These are phyloP conservation scores for Gynochthodes officinalis DNA, from an alignment of 257 asterid species.

Conservation along the genomic window DNA sequence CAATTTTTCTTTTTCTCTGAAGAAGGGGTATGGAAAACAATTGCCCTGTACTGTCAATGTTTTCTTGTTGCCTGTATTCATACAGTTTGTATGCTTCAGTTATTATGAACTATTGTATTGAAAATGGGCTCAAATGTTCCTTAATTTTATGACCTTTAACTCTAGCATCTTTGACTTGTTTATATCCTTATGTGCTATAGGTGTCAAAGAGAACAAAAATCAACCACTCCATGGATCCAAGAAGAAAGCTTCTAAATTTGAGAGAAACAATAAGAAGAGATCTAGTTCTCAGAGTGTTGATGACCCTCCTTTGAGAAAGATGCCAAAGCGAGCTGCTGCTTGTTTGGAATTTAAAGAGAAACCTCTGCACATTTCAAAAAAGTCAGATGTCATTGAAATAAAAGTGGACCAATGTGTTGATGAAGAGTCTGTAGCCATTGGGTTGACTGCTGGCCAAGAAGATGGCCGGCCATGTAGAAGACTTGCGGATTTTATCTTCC, in stretches of 20 bases:
- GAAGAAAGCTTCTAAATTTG: constrained; percentile 36
- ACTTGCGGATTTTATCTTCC: constrained; percentile 67
- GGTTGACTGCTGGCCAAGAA: constrained; percentile 63
- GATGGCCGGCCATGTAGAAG: constrained; percentile 71
- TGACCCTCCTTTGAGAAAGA: constrained; percentile 51
- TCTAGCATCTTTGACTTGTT: background rate
- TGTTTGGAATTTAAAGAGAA: constrained; percentile 77
- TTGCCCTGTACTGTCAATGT: background rate
- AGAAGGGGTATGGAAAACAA: background rate
- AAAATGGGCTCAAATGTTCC: background rate
- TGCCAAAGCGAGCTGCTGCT: constrained; percentile 90
- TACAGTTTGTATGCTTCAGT: background rate
- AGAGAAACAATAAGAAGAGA: constrained; percentile 47
- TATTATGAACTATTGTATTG: background rate
- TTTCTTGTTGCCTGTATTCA: background rate
- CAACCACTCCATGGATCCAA: constrained; percentile 30
- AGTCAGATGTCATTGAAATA: constrained; percentile 53
- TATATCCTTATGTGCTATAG: constrained; percentile 21
- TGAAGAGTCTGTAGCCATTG: constrained; percentile 76
- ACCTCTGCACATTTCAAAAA: constrained; percentile 35
- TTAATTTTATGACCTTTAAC: background rate
- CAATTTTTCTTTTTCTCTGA: background rate
- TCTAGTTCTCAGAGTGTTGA: constrained; percentile 30
- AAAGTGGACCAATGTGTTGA: constrained; percentile 46
- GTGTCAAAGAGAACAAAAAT: constrained; percentile 29